Conservation (phyloP, 2,329 filamentous ascomycete species). For the Trichoderma sp. region DNA sequence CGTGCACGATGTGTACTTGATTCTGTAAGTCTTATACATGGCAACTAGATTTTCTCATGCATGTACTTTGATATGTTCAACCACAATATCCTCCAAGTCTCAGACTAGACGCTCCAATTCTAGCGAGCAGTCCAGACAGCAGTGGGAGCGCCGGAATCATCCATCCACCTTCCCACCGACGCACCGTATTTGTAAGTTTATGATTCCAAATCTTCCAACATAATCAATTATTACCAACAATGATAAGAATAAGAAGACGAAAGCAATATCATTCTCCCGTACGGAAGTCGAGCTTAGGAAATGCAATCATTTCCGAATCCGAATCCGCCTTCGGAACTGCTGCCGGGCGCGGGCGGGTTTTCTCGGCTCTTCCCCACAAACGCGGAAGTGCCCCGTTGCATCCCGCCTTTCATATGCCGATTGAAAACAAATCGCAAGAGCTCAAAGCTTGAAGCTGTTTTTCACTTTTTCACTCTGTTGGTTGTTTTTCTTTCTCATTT, state of each 20-base stretch:
- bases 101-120: neutral
- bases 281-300: neutral
- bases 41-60: neutral
- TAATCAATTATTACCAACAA: neutral
- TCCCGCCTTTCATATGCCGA: constrained; percentile 13
- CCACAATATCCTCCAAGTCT: neutral
- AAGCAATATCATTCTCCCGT: neutral
- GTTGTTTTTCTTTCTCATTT: neutral
- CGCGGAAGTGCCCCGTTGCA: constrained; percentile 15
- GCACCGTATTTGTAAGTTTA: neutral
- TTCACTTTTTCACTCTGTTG: neutral
- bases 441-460: neutral
- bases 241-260: neutral
- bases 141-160: neutral
- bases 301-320: neutral
- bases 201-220: neutral
- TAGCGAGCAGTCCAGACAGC: neutral
- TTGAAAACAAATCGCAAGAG: neutral
- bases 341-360: neutral
- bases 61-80: neutral
- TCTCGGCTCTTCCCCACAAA: constrained; percentile 19
- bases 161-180: neutral
- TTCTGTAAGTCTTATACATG: neutral
- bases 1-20: neutral
- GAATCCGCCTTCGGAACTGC: constrained; percentile 17